Base-by-base conservation (phyloP, 345 rosid genomes). In the Physaria fendleri region DNA sequence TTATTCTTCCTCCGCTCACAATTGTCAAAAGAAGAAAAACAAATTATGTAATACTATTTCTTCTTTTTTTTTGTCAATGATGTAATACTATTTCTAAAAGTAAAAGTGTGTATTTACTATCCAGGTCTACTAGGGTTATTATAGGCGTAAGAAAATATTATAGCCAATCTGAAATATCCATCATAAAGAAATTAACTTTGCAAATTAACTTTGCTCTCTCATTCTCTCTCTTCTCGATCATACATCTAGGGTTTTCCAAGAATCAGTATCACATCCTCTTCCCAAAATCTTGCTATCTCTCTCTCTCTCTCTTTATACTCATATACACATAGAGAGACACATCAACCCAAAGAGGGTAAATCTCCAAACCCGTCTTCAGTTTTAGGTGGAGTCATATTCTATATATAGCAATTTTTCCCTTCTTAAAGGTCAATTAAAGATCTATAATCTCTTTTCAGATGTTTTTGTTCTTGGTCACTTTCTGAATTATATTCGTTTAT, bases 211-310 rank as follows among this genome's bases (percentile, higher is more conserved):
- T n/a, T n/a, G n/a, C n/a, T n/a, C n/a, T n/a, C n/a, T n/a, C n/a
- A n/a, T n/a, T 42, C 41, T 28, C 24, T 17, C 13, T n/a, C 15
- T 48, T 45, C 9, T n/a, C n/a, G n/a, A n/a, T n/a, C n/a, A n/a
- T n/a, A n/a, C n/a, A 74, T 74, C 75, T 80, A 81, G 89, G 85
- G 85, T 62, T 81, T 13, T 77, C 56, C 8, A 12, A 39, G 71
- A 59, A 54, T 29, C 56, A 41, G 30, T 16, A 62, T 37, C 63
- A 42, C n/a, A 46, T 9, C 38, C 51, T 22, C 51, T 30, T 57
- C 44, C 42, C 59, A 35, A 43, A 43, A 37, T 29, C 35, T 44
- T 24, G 8, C 23, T 40, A 15, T 29, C 7, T 46, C n/a, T n/a
- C n/a, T n/a, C n/a, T 12, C 1, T 70, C 28, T 20, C 58, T 68